Evolutionary conservation across 768 basidiomycete genomes (phyloP).

Genomic region (Collybia nuda): DNA sequence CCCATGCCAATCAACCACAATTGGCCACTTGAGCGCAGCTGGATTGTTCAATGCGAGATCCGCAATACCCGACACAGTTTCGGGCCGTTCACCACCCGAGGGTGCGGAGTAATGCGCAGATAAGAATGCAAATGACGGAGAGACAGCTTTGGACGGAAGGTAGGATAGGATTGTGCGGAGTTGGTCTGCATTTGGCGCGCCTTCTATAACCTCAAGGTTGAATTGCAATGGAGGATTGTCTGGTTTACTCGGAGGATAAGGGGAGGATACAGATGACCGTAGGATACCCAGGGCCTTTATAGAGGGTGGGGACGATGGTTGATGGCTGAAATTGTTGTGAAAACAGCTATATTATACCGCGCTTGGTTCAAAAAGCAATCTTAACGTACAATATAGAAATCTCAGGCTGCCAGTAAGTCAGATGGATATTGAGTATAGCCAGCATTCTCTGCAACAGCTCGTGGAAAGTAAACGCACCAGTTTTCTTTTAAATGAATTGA

Average conservation of each 20-base stretch:
- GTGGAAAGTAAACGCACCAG: conserved; percentile 22
- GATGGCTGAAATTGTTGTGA: conserved; percentile 52
- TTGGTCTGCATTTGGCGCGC: conserved; percentile 67
- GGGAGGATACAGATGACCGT: conserved; percentile 52
- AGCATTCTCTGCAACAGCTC: no score
- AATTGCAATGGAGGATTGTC: conserved; percentile 58
- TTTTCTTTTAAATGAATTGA: conserved; percentile 35
- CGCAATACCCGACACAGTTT: conserved; percentile 42
- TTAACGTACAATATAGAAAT: conserved; percentile 64
- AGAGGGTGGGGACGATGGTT: conserved; percentile 65
- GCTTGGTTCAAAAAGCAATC: no score
- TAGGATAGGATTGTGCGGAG: conserved; percentile 66
- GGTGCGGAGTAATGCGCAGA: conserved; percentile 61
- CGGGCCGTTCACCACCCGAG: conserved; percentile 35
- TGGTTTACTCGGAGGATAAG: conserved; percentile 57
- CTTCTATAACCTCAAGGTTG: conserved; percentile 71
- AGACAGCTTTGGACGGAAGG: conserved; percentile 38
- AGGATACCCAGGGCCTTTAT: conserved; percentile 59
- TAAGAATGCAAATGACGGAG: conserved; percentile 47
- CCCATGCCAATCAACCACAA: conserved; percentile 76
- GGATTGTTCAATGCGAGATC: conserved; percentile 56
- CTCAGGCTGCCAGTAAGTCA: conserved; percentile 47
- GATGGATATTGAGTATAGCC: neutral
- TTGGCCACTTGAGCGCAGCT: conserved; percentile 70
- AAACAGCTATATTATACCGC: no score